Percentiles rank a stretch among this genome's conserved stretches.
These are phyloP conservation scores for Lithospermum erythrorhizon DNA, from an alignment of 257 asterid species.

Conservation along the genomic window DNA sequence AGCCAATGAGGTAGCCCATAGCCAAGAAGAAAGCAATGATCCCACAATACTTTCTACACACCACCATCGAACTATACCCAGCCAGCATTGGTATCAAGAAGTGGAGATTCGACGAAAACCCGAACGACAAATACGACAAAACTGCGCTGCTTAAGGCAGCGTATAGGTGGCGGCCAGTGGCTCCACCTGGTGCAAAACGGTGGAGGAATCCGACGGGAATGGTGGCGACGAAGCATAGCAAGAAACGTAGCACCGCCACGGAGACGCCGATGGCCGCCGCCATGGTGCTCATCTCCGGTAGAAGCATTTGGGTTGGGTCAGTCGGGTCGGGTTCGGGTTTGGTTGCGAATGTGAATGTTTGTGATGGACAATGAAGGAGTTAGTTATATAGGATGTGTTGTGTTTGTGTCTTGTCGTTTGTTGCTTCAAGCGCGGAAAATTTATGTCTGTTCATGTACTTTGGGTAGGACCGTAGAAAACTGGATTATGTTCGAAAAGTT, in stretches of 20 bases:
- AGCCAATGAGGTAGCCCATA: conserved; percentile 93
- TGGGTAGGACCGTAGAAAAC: too few species aligned
- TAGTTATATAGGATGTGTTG: too few species aligned
- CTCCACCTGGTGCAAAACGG: conserved; percentile 68
- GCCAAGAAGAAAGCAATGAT: conserved; percentile 56
- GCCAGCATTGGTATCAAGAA: conserved; percentile 72
- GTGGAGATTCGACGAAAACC: conserved; percentile 85
- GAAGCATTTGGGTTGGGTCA: conserved; percentile 27
- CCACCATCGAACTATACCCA: conserved; percentile 77
- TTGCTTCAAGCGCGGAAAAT: too few species aligned
- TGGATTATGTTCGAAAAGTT: too few species aligned
- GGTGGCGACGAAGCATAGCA: conserved; percentile 74
- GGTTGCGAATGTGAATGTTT: too few species aligned
- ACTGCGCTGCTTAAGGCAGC: conserved; percentile 70
- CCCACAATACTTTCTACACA: conserved; percentile 60
- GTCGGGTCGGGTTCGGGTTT: too few species aligned
- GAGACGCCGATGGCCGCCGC: conserved; percentile 89
- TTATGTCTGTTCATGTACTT: too few species aligned
- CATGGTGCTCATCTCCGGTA: conserved; percentile 79
- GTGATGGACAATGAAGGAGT: too few species aligned
- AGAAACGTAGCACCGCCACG: conserved; percentile 83
- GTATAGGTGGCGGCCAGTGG: conserved; percentile 61
- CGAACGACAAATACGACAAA: conserved; percentile 70
- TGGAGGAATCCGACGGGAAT: conserved; percentile 80
- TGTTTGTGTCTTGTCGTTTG: too few species aligned